Evolutionary conservation across 176 grass and related monocot species (phyloP).

Genomic region (Poa pratensis): DNA sequence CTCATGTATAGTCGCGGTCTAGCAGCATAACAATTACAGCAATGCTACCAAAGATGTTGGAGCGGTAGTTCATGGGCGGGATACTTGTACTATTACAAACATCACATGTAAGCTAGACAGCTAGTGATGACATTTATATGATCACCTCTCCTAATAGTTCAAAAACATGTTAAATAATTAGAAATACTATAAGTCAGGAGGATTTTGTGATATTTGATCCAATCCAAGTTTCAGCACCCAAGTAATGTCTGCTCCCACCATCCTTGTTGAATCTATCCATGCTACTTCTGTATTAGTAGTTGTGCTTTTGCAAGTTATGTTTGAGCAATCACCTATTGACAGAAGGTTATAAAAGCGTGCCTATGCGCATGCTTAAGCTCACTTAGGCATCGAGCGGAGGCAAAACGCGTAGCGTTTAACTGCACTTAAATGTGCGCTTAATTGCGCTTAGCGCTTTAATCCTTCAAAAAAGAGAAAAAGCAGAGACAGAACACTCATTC

Average conservation of each 20-base stretch:
- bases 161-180: slow-evolving; percentile 6
- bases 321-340: background rate
- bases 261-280: slow-evolving; percentile 11
- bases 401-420: too few species aligned
- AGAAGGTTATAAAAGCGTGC: background rate
- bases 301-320: background rate
- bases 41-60: slow-evolving; percentile 22
- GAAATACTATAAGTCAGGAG: background rate
- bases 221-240: slow-evolving; percentile 9
- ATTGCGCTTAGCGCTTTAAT: too few species aligned
- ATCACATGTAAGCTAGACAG: slow-evolving; percentile 18
- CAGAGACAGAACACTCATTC: too few species aligned
- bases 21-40: background rate
- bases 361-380: too few species aligned
- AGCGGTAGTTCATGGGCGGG: background rate
- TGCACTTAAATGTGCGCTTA: too few species aligned
- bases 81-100: slow-evolving; percentile 25
- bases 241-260: background rate
- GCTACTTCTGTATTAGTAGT: background rate
- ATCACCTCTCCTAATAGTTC: slow-evolving; percentile 23
- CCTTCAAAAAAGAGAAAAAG: too few species aligned
- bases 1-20: background rate
- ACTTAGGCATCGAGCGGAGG: too few species aligned
- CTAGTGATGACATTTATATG: slow-evolving; percentile 21
- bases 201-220: slow-evolving; percentile 1